These are phyloP conservation scores for Hymenotorrendiella dingleyae DNA, from an alignment of 2,329 filamentous ascomycete genomes.

Conservation along the genomic window DNA sequence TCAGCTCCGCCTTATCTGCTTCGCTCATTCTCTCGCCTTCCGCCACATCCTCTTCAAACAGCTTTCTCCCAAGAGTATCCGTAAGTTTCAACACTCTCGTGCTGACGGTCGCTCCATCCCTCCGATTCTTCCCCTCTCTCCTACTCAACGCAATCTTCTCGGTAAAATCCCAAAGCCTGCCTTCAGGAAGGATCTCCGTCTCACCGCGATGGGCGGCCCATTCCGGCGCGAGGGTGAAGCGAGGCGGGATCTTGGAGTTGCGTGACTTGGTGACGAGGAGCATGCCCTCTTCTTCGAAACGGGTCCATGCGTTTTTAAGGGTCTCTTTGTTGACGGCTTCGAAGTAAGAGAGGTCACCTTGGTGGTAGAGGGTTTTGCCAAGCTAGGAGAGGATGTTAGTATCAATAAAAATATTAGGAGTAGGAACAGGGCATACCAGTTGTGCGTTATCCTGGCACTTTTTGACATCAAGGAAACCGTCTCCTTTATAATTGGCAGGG, in stretches of 20 bases:
- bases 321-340: constrained; percentile 98
- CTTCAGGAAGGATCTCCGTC: constrained; percentile 59
- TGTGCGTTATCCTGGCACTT: constrained; percentile 79
- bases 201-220: constrained; percentile 68
- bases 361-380: constrained; percentile 94
- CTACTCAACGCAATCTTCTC: constrained; percentile 78
- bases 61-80: constrained; percentile 61
- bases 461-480: constrained; percentile 71
- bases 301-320: constrained; percentile 83
- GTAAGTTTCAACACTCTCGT: constrained; percentile 73
- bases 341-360: constrained; percentile 94
- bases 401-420: too few species aligned
- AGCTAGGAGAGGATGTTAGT: constrained; percentile 47
- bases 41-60: constrained; percentile 55
- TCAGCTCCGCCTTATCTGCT: constrained; percentile 45
- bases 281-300: constrained; percentile 88
- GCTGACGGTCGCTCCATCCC: constrained; percentile 87
- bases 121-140: constrained; percentile 88
- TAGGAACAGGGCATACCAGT: constrained; percentile 60
- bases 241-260: constrained; percentile 53
- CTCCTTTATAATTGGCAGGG: constrained; percentile 48
- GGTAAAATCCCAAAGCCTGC: constrained; percentile 85
- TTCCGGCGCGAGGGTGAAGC: constrained; percentile 63
- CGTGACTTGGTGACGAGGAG: constrained; percentile 65
- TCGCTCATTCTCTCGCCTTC: constrained; percentile 36